Conservation (phyloP, 805 yeast genomes). For the Candida germanica region DNA sequence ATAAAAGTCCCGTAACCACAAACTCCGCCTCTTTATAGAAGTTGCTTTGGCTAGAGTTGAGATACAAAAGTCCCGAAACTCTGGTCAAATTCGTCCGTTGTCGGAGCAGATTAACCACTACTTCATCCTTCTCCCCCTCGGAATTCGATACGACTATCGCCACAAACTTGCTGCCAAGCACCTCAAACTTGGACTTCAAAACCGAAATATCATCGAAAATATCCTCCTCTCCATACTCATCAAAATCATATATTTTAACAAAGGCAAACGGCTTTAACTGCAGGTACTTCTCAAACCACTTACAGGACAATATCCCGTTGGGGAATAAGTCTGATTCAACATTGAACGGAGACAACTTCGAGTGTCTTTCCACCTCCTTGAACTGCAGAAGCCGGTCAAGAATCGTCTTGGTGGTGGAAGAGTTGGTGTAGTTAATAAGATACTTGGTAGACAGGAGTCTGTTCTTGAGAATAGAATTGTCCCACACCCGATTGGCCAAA, state of each 20-base stretch:
- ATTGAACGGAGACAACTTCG: slow-evolving; percentile 37
- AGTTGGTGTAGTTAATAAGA: slow-evolving; percentile 17
- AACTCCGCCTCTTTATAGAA: slow-evolving; percentile 30
- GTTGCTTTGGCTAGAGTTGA: slow-evolving; percentile 12
- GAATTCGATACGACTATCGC: slow-evolving; percentile 22
- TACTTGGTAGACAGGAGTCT: slow-evolving; percentile 33
- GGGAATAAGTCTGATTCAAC: slow-evolving; percentile 26
- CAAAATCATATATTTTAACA: slow-evolving; percentile 16
- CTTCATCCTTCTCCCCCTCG: slow-evolving; percentile 16
- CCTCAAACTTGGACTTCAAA: slow-evolving; percentile 12
- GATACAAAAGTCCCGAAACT: slow-evolving; percentile 27
- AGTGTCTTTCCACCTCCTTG: slow-evolving; percentile 18
- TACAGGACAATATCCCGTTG: slow-evolving; percentile 26
- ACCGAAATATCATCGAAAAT: slow-evolving; percentile 17
- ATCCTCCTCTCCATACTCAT: slow-evolving; percentile 12
- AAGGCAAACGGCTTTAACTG: slow-evolving; percentile 30
- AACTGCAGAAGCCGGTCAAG: neutral
- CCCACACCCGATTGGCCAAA: slow-evolving; percentile 31
- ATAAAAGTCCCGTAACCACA: slow-evolving; percentile 27
- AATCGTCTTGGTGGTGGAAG: neutral
- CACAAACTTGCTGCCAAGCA: slow-evolving; percentile 17
- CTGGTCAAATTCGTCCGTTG: slow-evolving; percentile 28
- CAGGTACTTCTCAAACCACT: slow-evolving; percentile 37
- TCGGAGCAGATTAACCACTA: slow-evolving; percentile 23
- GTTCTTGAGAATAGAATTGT: slow-evolving; percentile 34